Base-by-base conservation (phyloP, 169 alveolate genomes). In the Besnoitia besnoiti region DNA sequence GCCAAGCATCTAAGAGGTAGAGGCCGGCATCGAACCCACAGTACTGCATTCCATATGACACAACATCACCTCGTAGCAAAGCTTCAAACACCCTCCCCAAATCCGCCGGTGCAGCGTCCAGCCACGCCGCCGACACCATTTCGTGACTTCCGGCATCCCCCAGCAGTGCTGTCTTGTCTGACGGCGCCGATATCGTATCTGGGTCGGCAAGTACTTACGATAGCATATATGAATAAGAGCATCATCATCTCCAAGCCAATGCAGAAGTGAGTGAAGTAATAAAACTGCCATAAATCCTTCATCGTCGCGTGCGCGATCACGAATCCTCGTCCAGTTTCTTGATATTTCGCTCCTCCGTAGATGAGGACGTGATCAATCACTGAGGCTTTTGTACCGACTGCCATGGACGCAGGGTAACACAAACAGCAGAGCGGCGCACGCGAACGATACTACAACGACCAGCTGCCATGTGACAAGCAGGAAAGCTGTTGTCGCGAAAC, bases 261-360 rank as follows among this genome's bases (percentile, higher is more conserved):
- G 59, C 90, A 62, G 61, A 91, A 91, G 80, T 91, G 94, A 0
- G 94, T 91, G 91, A 91, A 91, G 49, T 91, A 91, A 80, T 73
- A 91, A 33, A 91, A 84, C 87, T 80, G 87, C 94, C 94, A 91
- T 10, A 91, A 44, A 46, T 91, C 94, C 61, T 84, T 84, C 88
- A 91, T 42, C 30, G 90, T 82, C 82, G 91, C 91, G 33, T 89
- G 91, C 30, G 87, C 87, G 24, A 91, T 84, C 44, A 91, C 94
- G 50, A 91, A 85, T 0, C 94, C 94, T 27, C 94, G 88, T 19
- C 94, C 94, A 27, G 94, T 91, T 75, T 85, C 94, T 84, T 91
- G 92, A 51, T 91, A 91, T 61, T 73, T 85, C 55, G 94, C 94
- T n/a, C 94, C 94, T n/a, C 94, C 94, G 82, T 85, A 85, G 33